Evolutionary conservation across 257 asterid genomes (phyloP), one percentile per base, ranked within the genome.

Genomic region (Mitragyna speciosa): DNA sequence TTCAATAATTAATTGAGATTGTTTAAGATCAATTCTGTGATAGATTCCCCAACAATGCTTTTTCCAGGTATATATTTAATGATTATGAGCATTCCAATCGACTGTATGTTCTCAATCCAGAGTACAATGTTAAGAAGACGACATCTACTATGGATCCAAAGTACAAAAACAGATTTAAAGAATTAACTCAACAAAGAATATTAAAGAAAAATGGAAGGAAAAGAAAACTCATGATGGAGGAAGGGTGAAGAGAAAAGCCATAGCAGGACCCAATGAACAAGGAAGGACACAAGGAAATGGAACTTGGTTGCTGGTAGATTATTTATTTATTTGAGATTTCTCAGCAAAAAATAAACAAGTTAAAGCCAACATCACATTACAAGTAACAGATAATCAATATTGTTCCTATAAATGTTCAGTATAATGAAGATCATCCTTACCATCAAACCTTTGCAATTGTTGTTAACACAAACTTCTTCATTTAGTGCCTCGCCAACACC

Each of bases 401-500:
- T 20, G 11, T 71, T 58, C n/a, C 41, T 39, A 48, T 17, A 68
- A 28, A 1, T 30, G 11, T 39, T 31, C 33, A 7, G 14, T n/a
- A 12, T 24, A 28, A 12, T 26, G 69, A 26, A 79, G 72, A 30
- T 16, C 22, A 33, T 75, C 52, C 78, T 71, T 86, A 92, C 97
- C 91, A 65, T 88, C 87, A 90, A 84, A 68, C 97, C 97, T 88
- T 87, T 77, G 88, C 97, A 92, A 79, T 70, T 72, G 54, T 80
- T 82, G 73, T 76, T 80, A 79, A 87, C 74, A 70, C 97, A 92
- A 87, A 87, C 89, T 88, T 88, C 86, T 87, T 92, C 97, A 83
- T 92, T 92, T 64, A 92, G 85, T 80, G 85, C 92, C 90, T 92
- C 97, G 36, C 97, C 97, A 81, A 92, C 97, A 74, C 97, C 97